Base-by-base conservation (phyloP, 768 basidiomycete genomes). In the Suillus tomentosus region DNA sequence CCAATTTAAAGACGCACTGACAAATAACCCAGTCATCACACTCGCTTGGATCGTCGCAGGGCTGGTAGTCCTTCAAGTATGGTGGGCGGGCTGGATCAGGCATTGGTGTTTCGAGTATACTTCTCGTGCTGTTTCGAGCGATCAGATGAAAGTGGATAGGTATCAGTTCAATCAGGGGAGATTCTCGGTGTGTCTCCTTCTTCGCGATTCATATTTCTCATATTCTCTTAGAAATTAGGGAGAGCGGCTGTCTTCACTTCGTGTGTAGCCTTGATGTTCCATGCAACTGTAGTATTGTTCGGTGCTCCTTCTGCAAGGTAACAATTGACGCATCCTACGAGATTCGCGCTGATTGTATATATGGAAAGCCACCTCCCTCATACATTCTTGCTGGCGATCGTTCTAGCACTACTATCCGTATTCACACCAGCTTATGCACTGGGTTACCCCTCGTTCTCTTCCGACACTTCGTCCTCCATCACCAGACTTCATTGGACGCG, bases 11-110 rank as follows among this genome's bases (percentile, higher is more conserved):
- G 85, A 84, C 47, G 79, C 84, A 2, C 73, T 95, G 65, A 94
- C 93, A 0, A 70, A 77, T 3, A 83, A 82, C 65, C 89, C 91
- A 8, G 73, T 80, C 5, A 71, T 75, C 43, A 92, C 91, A 0
- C 73, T 91, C 61, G 63, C 77, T 5, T 92, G 86, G 77, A 75
- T 87, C 45, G 82, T 82, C 58, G 65, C 76, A 0, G 92, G 91
- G 1, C 80, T 82, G 1, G 68, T 73, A 5, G 64, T 90, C 3
- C 71, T 91, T 42, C 82, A 90, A 69, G 76, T 78, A 11, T 92
- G 89, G 87, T 95, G 92, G 90, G 87, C 83, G 2, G 84, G 83
- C 3, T 88, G 85, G 80, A 71, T 92, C 67, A 79, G 86, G 64
- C 70, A 77, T 27, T 91, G 88, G 89, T 82, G 78, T 72, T 79